Evolutionary conservation across 1,284 basidiomycete genomes (phyloP).

Genomic region (Fistulina hepatica): DNA sequence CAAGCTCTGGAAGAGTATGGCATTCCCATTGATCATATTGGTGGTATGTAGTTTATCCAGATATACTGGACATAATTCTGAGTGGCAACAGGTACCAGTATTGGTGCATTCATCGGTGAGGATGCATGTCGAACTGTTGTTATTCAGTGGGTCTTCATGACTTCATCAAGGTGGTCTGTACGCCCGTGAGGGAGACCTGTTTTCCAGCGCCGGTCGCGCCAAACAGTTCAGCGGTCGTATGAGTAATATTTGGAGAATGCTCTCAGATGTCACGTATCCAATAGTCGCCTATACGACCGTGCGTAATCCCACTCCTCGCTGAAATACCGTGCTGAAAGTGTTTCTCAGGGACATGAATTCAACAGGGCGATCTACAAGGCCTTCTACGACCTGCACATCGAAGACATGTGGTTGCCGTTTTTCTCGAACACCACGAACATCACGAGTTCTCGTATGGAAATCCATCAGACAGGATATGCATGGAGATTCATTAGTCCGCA

Average conservation of each 20-base stretch:
- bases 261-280: slow-evolving; percentile 95
- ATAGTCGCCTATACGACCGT: slow-evolving; percentile 97
- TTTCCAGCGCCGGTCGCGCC: slow-evolving; percentile 79
- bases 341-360: slow-evolving; percentile 76
- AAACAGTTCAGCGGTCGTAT: slow-evolving; percentile 88
- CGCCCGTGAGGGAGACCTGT: slow-evolving; percentile 85
- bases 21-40: slow-evolving; percentile 89
- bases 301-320: slow-evolving; percentile 21
- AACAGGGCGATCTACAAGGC: slow-evolving; percentile 79
- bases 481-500: slow-evolving; percentile 76
- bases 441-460: slow-evolving; percentile 92
- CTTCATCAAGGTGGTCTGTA: no score
- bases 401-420: slow-evolving; percentile 98
- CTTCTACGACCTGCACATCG: slow-evolving; percentile 92
- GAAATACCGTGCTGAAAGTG: slow-evolving; percentile 7
- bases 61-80: slow-evolving; percentile 4
- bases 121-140: no score
- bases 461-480: slow-evolving; percentile 93
- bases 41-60: slow-evolving; percentile 36
- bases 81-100: slow-evolving; percentile 57
- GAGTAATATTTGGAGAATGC: slow-evolving; percentile 89
- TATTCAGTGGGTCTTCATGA: no score
- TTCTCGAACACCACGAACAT: slow-evolving; percentile 99
- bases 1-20: slow-evolving; percentile 86
- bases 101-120: slow-evolving; percentile 91